These are phyloP conservation scores for Phlyctochytrium planicorne DNA, from an alignment of 192 early-diverging fungal species.

Conservation along the genomic window DNA sequence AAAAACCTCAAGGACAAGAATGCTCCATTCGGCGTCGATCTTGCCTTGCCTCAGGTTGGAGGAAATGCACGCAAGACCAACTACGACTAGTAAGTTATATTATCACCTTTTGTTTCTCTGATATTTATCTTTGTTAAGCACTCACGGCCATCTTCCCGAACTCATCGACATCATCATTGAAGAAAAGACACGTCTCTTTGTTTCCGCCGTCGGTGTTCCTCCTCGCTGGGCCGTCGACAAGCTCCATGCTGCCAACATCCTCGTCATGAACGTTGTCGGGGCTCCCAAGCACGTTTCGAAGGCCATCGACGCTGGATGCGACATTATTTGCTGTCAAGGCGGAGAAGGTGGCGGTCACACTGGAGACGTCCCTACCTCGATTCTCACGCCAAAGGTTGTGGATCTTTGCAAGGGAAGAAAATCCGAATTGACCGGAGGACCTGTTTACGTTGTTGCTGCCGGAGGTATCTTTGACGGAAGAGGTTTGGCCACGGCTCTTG, in stretches of 20 bases:
- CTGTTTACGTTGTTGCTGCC: slow-evolving; percentile 38
- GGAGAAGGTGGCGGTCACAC: slow-evolving; percentile 45
- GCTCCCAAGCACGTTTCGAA: slow-evolving; percentile 39
- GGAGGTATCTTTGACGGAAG: slow-evolving; percentile 43
- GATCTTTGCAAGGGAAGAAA: slow-evolving; percentile 25
- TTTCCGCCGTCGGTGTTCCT: slow-evolving; percentile 42
- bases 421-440: slow-evolving; percentile 31
- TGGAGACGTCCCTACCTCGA: slow-evolving; percentile 29
- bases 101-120: neutral
- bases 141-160: slow-evolving; percentile 37
- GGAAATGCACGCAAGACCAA: slow-evolving; percentile 42
- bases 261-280: slow-evolving; percentile 46
- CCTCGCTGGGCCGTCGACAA: slow-evolving; percentile 40
- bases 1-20: slow-evolving; percentile 27
- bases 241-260: slow-evolving; percentile 33
- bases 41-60: slow-evolving; percentile 39
- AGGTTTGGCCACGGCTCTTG: slow-evolving; percentile 35
- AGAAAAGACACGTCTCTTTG: slow-evolving; percentile 33
- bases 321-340: slow-evolving; percentile 41
- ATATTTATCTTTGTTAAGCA: slow-evolving; percentile 8
- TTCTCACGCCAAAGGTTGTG: slow-evolving; percentile 38
- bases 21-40: slow-evolving; percentile 38
- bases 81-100: slow-evolving; percentile 28
- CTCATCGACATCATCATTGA: slow-evolving; percentile 42
- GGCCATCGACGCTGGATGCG: slow-evolving; percentile 34